Conservation (phyloP, 2,329 filamentous ascomycete genomes). For the Fusarium odoratissimum region DNA sequence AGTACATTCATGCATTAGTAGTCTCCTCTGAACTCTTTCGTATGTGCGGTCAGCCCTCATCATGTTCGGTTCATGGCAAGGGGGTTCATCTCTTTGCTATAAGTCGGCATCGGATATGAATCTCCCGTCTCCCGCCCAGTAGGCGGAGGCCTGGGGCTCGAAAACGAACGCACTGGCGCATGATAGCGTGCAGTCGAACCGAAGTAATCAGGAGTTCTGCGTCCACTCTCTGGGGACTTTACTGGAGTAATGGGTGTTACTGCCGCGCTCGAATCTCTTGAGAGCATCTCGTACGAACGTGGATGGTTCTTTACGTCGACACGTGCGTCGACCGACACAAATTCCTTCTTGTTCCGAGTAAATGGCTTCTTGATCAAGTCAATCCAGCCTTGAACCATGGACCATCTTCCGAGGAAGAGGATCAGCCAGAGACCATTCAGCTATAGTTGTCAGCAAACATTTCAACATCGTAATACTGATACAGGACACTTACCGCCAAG, state of each 20-base stretch:
- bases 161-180: constrained; percentile 66
- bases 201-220: constrained; percentile 67
- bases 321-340: constrained; percentile 86
- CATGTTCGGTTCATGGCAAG: constrained; percentile 68
- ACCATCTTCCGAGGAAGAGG: constrained; percentile 81
- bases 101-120: constrained; percentile 51
- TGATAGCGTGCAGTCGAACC: constrained; percentile 66
- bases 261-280: constrained; percentile 64
- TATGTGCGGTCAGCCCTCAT: constrained; percentile 19
- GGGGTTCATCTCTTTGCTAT: constrained; percentile 61
- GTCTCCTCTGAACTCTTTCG: constrained; percentile 6
- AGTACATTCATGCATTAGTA: constrained; percentile 16
- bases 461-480: not conserved
- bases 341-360: constrained; percentile 75
- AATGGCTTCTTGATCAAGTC: constrained; percentile 68
- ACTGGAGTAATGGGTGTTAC: constrained; percentile 63
- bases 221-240: constrained; percentile 53
- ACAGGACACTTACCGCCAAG: constrained; percentile 71
- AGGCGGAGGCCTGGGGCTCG: constrained; percentile 63
- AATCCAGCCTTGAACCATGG: constrained; percentile 88
- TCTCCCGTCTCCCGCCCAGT: constrained; percentile 58
- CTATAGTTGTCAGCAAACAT: constrained; percentile 53
- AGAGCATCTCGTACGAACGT: constrained; percentile 85
- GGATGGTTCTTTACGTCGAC: constrained; percentile 69
- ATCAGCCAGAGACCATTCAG: constrained; percentile 88